Conservation (phyloP, 179 eudicot genomes). For the Sideroxylon spinosum region DNA sequence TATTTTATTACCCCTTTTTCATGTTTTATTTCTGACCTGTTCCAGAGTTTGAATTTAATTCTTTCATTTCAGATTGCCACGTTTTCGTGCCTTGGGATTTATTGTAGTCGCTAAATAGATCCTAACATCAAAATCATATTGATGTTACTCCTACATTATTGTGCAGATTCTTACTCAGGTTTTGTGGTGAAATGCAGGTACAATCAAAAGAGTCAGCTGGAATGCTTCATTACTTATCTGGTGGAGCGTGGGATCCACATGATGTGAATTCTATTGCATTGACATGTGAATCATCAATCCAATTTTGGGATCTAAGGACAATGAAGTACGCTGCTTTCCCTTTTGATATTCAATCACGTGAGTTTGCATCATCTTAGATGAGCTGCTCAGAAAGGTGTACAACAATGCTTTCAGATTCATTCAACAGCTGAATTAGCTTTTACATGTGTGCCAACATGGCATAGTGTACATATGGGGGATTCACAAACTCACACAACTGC, state of each 20-base stretch:
- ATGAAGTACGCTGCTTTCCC: conserved; percentile 67
- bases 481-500: background rate
- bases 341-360: background rate
- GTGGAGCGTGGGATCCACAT: conserved; percentile 99
- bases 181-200: conserved; percentile 58
- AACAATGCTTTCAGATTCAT: background rate
- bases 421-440: conserved; percentile 3
- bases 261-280: conserved; percentile 71
- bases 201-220: conserved; percentile 95
- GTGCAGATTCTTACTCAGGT: conserved; percentile 42
- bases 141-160: conserved; percentile 6
- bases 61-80: background rate
- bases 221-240: conserved; percentile 75
- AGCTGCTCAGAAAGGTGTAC: background rate
- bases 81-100: background rate
- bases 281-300: conserved; percentile 80
- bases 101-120: background rate
- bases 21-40: background rate
- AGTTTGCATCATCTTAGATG: background rate
- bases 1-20: background rate
- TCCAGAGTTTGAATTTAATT: background rate
- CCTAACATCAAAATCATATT: conserved; percentile 3
- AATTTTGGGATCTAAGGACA: conserved; percentile 85
- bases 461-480: background rate
- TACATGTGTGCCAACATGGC: background rate